phyloP scores from a whole-genome alignment of 177 flowering plant genomes.

The Vitis hybrid region DNA sequence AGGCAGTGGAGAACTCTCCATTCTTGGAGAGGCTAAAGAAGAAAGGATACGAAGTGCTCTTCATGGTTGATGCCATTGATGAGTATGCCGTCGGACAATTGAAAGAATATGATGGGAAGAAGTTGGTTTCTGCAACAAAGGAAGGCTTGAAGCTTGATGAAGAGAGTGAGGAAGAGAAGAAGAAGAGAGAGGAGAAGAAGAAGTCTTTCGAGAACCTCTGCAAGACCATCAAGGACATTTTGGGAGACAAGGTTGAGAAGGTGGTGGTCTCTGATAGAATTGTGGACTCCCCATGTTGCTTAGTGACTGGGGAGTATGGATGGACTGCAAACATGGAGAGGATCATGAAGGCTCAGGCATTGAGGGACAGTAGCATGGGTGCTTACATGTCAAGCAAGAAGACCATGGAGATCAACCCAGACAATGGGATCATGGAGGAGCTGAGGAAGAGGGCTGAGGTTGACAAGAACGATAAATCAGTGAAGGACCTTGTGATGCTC shows the following conservation, averaged over 20 bases:
- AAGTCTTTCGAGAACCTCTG: slow-evolving; percentile 65
- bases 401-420: slow-evolving; percentile 76
- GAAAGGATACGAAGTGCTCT: slow-evolving; percentile 72
- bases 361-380: slow-evolving; percentile 67
- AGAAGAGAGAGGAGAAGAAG: slow-evolving; percentile 58
- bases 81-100: slow-evolving; percentile 70
- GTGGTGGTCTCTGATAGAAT: slow-evolving; percentile 72
- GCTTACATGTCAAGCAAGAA: slow-evolving; percentile 76
- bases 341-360: slow-evolving; percentile 74
- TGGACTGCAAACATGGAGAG: slow-evolving; percentile 80
- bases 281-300: slow-evolving; percentile 78
- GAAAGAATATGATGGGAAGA: slow-evolving; percentile 77
- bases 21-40: slow-evolving; percentile 71
- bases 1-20: slow-evolving; percentile 76
- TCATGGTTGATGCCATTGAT: slow-evolving; percentile 76
- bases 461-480: slow-evolving; percentile 66
- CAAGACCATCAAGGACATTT: slow-evolving; percentile 67
- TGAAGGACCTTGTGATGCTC: slow-evolving; percentile 55
- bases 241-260: slow-evolving; percentile 79
- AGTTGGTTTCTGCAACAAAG: slow-evolving; percentile 72
- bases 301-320: slow-evolving; percentile 81
- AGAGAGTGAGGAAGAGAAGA: slow-evolving; percentile 64
- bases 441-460: slow-evolving; percentile 67
- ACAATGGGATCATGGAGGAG: slow-evolving; percentile 68
- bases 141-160: slow-evolving; percentile 73